Evolutionary conservation across 768 basidiomycete genomes (phyloP), one percentile per base, ranked within the genome.

Genomic region (Hysterangium stoloniferum): DNA sequence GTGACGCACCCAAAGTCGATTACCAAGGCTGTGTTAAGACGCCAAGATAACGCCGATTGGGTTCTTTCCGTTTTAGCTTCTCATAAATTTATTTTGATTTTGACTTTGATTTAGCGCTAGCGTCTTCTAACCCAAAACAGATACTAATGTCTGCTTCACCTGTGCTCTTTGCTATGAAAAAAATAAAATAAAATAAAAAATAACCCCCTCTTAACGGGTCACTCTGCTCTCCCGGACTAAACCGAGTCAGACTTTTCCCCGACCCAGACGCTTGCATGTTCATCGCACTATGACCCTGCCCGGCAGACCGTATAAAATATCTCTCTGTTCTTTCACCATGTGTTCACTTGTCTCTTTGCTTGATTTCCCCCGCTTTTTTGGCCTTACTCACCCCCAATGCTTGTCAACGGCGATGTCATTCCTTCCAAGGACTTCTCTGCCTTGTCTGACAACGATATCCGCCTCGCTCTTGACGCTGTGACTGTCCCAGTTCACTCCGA

Each of bases 281-380:
- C 9, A 94, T 62, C 58, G 64, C 13, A 83, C 92, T 58, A 62
- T 93, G 53, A 63, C 70, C 20, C 73, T 70, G 25, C 75, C 91
- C 66, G 73, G 76, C 35, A 93, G 9, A n/a, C 9, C 22, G 40
- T n/a, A n/a, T n/a, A n/a, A n/a, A n/a, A n/a, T n/a, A n/a, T n/a
- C n/a, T n/a, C 33, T 34, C 9, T 4, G 9, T 15, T 32, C 28
- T 38, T 12, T 38, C 34, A 25, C 17, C 35, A 13, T 19, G 12
- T 24, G 15, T 27, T 27, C 38, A 4, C 48, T 25, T 4, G n/a
- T 28, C 35, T 28, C 4, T n/a, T 4, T 24, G 27, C 48, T 28
- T 19, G 24, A 8, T 29, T n/a, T 15, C 25, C 20, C 20, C 34
- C 35, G 25, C 22, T 37, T 20, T 3, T 37, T 20, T 37, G n/a